Base-by-base conservation (phyloP, 306 rosid genomes). In the Oemleria cerasiformis region DNA sequence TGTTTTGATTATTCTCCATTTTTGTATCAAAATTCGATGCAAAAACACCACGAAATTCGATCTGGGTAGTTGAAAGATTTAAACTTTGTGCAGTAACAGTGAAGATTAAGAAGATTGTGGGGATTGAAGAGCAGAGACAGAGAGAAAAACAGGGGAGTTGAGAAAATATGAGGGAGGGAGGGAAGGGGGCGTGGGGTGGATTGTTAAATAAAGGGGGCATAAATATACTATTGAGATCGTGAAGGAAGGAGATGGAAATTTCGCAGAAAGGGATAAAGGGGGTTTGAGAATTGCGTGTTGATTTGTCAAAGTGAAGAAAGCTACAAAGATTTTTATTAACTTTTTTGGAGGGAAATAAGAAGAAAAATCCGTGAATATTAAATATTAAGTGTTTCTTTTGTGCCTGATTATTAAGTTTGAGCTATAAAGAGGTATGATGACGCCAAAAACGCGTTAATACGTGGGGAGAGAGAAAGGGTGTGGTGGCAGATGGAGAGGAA, bases 1-100 rank as follows among this genome's bases (percentile, higher is more conserved):
- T 84, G 80, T 86, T 92, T 45, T 48, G 14, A 19, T 42, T 36
- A 19, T 50, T 85, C 77, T 82, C 92, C 95, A 90, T 90, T 47
- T 59, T 38, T 8, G 48, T 59, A 42, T 7, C 13, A 55, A 63
- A 42, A n/a, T 9, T n/a, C 19, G 57, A 5, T 41, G 12, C 9
- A 13, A 19, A 48, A 65, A 1, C 36, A 30, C 45, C 1, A 38
- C 8, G 70, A 62, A 73, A 53, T 45, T 34, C 13, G 20, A 75
- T 73, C 50, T 38, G 70, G 77, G 70, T 63, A 17, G 15, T 19
- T 3, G 15, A 55, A 72, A 25, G 23, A 43, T 12, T 8, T 0
- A n/a, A 42, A 34, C 14, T 39, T 40, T 56, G 15, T n/a, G 7
- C 12, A 44, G 41, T 21, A 39, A 2, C 13, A 5, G 9, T 7